These are phyloP conservation scores for Cardamine resedifolia DNA, from an alignment of 345 rosid species.

Conservation along the genomic window DNA sequence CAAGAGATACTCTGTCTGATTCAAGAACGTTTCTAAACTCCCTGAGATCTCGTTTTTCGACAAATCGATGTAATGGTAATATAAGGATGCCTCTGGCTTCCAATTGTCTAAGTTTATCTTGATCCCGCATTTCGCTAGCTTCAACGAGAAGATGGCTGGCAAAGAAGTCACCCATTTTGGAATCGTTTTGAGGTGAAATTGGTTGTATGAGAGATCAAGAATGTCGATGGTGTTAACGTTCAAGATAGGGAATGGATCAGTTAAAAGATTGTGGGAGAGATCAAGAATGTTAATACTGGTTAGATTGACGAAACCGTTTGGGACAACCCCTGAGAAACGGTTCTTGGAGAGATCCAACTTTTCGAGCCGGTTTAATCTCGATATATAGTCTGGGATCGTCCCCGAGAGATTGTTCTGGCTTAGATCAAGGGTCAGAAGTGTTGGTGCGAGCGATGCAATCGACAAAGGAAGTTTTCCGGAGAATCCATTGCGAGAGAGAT, in stretches of 20 bases:
- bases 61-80: slow-evolving; percentile 66
- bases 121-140: slow-evolving; percentile 69
- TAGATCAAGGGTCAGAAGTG: slow-evolving; percentile 42
- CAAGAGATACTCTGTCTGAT: slow-evolving; percentile 52
- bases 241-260: slow-evolving; percentile 64
- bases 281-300: slow-evolving; percentile 70
- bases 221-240: slow-evolving; percentile 65
- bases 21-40: slow-evolving; percentile 46
- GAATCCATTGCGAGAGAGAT: slow-evolving; percentile 51
- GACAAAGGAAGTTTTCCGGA: slow-evolving; percentile 58
- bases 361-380: slow-evolving; percentile 55
- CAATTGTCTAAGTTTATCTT: slow-evolving; percentile 50
- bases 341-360: slow-evolving; percentile 63
- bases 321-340: slow-evolving; percentile 47
- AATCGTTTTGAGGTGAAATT: slow-evolving; percentile 53
- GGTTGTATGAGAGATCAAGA: slow-evolving; percentile 64
- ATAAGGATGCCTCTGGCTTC: slow-evolving; percentile 59
- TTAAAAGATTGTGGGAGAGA: slow-evolving; percentile 58
- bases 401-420: slow-evolving; percentile 60
- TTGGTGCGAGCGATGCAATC: slow-evolving; percentile 48
- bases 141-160: slow-evolving; percentile 58
- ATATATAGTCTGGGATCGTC: slow-evolving; percentile 54
- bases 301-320: slow-evolving; percentile 55
- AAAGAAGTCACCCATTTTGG: slow-evolving; percentile 77
- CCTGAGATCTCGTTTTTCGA: slow-evolving; percentile 67